Evolutionary conservation across 1,139 yeast genomes (phyloP), one percentile per base, ranked within the genome.

Genomic region (Yarrowia galli): DNA sequence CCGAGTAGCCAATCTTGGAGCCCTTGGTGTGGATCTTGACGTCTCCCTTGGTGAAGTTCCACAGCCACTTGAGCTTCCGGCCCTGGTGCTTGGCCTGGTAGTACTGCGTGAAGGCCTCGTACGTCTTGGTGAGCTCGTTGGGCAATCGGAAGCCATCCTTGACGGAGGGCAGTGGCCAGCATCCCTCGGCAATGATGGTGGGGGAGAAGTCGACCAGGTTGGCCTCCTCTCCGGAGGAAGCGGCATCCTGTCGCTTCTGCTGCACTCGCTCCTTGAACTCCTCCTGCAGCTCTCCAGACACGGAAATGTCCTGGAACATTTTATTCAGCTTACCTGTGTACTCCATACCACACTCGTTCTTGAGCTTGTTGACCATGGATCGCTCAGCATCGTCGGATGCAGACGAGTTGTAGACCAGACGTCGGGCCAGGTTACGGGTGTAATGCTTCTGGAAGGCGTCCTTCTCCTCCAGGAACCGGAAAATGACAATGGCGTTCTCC

Each of bases 21-120:
- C 96, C 93, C 68, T 89, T 89, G 72, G 89, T 87, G 8, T 91
- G 90, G n/a, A 97, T 97, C 78, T 88, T 90, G 68, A 96, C 80
- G 76, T 96, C 99, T 71, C 97, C 96, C 78, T 96, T 90, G 58
- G 97, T 92, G 75, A 92, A 88, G 73, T 92, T 91, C 98, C 98
- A 96, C 69, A 95, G 84, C 99, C 99, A 96, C 75, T 91, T 89
- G 74, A 96, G 85, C 72, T 92, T 88, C 77, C 99, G 85, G 16
- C 98, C 98, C 70, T 83, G 86, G 77, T 95, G 98, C 74, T 90
- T 90, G 61, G 83, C 81, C 64, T 86, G 84, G 76, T 95, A 96
- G 70, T 89, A 84, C 58, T 84, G 83, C 69, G 87, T 87, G 69
- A 95, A 87, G 70, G 86, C 85, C 66, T 87, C 86, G 73, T 89